Base-by-base conservation (phyloP, 208 protist genomes). In the Porcisia hertigi region DNA sequence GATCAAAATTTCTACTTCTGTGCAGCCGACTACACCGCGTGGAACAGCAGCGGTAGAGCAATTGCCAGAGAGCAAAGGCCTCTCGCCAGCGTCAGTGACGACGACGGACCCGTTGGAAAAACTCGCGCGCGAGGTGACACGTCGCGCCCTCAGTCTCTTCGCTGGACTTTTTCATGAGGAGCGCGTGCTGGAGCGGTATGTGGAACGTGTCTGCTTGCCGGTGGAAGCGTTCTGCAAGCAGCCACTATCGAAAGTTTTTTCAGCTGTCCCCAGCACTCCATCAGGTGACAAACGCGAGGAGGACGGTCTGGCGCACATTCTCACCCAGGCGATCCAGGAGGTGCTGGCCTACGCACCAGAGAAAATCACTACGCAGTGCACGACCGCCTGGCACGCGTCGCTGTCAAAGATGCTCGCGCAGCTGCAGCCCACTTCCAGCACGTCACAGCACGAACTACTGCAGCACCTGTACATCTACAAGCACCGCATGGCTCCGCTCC, bases 331-430 rank as follows among this genome's bases (percentile, higher is more conserved):
- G 30, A 72, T 85, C 1, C 77, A 79, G 71, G 77, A 78, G 49
- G 78, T 86, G 62, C 71, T 91, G 30, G 79, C 78, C 57, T 91
- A 87, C 71, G 86, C 82, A 39, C 89, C 89, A 9, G 83, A 91
- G 2, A 84, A 86, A 52, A 86, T 84, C 41, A 82, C 84, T 11
- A 75, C 77, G 9, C 74, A 80, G 55, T 94, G 89, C 65, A 74
- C 84, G 20, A 55, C 45, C 6, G 70, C 67, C 12, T 93, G 88
- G 88, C 80, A 78, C 6, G 60, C 75, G 30, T 52, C 80, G 12
- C 69, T 93, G 23, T 57, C 83, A 36, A 60, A 71, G 18, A 43
- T 82, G 30, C 62, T 94, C 6, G 39, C 69, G 7, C 47, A 71
- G 59, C 72, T 85, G 47, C 73, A 72, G 59, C 62, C 57, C 45